Conservation (phyloP, 352 stramenopile species). For the Phytopythium sindhum region DNA sequence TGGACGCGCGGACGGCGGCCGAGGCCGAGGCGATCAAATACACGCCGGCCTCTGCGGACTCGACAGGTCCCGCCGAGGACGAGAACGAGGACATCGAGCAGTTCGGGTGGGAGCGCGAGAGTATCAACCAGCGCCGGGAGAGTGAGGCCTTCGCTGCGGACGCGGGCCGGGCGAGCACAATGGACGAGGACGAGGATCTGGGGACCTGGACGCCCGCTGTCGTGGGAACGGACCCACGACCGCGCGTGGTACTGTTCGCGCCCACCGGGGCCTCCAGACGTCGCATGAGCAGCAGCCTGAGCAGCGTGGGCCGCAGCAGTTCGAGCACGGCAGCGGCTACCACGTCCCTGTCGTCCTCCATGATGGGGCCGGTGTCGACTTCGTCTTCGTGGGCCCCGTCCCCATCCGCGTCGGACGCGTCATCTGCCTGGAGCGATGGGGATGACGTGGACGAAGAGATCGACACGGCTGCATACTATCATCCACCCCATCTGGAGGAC, state of each 20-base stretch:
- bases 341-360: constrained; percentile 3
- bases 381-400: constrained; percentile 4
- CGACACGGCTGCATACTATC: constrained; percentile 6
- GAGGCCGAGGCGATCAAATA: background rate
- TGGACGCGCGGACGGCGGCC: constrained; percentile 19
- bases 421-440: constrained; percentile 4
- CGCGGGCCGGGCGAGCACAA: background rate
- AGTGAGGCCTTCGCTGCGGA: too few species aligned
- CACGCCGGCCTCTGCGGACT: background rate
- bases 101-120: constrained; percentile 4
- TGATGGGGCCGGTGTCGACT: background rate
- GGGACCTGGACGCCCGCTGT: background rate
- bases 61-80: background rate
- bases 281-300: background rate
- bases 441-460: constrained; percentile 13
- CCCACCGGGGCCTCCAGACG: background rate
- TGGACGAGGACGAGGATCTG: background rate
- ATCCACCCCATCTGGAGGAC: constrained; percentile 2
- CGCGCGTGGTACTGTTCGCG: background rate
- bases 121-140: background rate
- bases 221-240: background rate
- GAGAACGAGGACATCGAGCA: background rate
- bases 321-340: background rate
- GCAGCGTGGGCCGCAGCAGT: background rate
- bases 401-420: constrained; percentile 7